These are phyloP conservation scores for Metarhizium humberi DNA, from an alignment of 2,329 filamentous ascomycete species.

Conservation along the genomic window DNA sequence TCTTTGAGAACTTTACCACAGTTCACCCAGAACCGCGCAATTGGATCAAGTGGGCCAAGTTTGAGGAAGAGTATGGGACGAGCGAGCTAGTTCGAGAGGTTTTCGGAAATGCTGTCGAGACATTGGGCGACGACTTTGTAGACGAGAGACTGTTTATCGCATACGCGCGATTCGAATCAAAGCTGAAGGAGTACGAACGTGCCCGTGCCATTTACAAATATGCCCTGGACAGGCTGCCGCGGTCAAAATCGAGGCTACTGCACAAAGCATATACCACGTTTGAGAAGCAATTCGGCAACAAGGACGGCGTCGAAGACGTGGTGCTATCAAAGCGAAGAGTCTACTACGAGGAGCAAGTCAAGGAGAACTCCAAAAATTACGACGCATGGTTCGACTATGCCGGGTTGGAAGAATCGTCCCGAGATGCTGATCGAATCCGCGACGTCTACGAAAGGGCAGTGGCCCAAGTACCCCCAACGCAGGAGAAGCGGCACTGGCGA, in stretches of 20 bases:
- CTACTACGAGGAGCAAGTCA: constrained; percentile 89
- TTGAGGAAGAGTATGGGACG: constrained; percentile 92
- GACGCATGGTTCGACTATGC: constrained; percentile 97
- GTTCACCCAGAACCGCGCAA: constrained; percentile 92
- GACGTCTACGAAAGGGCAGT: constrained; percentile 95
- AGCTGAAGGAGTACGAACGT: constrained; percentile 90
- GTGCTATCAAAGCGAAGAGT: constrained; percentile 89
- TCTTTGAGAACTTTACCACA: constrained; percentile 83
- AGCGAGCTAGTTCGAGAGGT: constrained; percentile 88
- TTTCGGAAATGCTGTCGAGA: constrained; percentile 79
- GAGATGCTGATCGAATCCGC: constrained; percentile 72
- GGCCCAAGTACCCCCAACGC: constrained; percentile 86
- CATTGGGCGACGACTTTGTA: constrained; percentile 87
- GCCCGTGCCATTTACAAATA: constrained; percentile 95
- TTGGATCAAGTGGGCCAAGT: constrained; percentile 98
- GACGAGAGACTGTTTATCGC: constrained; percentile 93
- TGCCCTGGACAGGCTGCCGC: constrained; percentile 80
- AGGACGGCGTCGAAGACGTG: constrained; percentile 88
- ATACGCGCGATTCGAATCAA: constrained; percentile 90
- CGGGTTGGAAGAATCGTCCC: constrained; percentile 75
- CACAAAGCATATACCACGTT: constrained; percentile 96
- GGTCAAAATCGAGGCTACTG: constrained; percentile 73
- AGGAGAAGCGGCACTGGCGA: constrained; percentile 95
- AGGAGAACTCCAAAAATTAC: constrained; percentile 93
- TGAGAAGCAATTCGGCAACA: constrained; percentile 94